Percentiles rank a stretch among this genome's conserved stretches.
Conservation (phyloP, 192 early-diverging fungal genomes). For the Tieghemiomyces parasiticus region DNA sequence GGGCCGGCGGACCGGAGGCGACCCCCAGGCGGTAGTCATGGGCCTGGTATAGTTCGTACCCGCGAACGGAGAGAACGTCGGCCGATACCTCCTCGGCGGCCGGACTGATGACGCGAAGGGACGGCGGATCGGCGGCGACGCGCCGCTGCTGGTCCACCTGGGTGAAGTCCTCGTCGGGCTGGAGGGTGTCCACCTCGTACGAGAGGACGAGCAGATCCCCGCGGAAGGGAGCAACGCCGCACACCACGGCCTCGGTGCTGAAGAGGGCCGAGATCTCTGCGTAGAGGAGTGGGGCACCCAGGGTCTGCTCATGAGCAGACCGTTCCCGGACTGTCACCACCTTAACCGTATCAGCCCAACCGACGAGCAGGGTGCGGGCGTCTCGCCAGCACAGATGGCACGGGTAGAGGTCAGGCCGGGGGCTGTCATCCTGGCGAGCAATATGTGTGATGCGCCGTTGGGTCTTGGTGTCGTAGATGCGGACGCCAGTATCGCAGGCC, state of each 20-base stretch:
- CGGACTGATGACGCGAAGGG: slow-evolving; percentile 75
- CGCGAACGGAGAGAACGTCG: slow-evolving; percentile 75
- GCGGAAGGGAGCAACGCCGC: slow-evolving; percentile 64
- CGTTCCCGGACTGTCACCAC: slow-evolving; percentile 56
- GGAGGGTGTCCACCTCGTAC: slow-evolving; percentile 19
- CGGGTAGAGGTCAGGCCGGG: slow-evolving; percentile 67
- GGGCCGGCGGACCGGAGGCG: too few species aligned
- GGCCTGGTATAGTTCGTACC: slow-evolving; percentile 74
- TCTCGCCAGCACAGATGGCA: slow-evolving; percentile 80
- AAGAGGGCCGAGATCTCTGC: slow-evolving; percentile 43
- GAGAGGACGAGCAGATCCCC: slow-evolving; percentile 25
- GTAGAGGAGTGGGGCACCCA: slow-evolving; percentile 24
- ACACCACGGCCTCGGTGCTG: slow-evolving; percentile 43
- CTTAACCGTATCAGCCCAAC: slow-evolving; percentile 91
- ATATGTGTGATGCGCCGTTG: slow-evolving; percentile 71
- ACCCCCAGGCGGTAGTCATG: slow-evolving; percentile 84
- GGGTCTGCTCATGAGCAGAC: slow-evolving; percentile 14
- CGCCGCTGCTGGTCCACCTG: slow-evolving; percentile 15
- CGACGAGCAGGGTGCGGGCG: slow-evolving; percentile 63
- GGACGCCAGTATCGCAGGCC: slow-evolving; percentile 83
- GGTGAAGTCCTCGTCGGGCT: slow-evolving; percentile 9
- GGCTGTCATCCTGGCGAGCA: slow-evolving; percentile 58
- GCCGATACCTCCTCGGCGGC: slow-evolving; percentile 73
- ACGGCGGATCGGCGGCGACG: slow-evolving; percentile 52
- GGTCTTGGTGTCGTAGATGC: slow-evolving; percentile 62